Conservation (phyloP, 2,329 filamentous ascomycete species). For the Fusarium siculi region DNA sequence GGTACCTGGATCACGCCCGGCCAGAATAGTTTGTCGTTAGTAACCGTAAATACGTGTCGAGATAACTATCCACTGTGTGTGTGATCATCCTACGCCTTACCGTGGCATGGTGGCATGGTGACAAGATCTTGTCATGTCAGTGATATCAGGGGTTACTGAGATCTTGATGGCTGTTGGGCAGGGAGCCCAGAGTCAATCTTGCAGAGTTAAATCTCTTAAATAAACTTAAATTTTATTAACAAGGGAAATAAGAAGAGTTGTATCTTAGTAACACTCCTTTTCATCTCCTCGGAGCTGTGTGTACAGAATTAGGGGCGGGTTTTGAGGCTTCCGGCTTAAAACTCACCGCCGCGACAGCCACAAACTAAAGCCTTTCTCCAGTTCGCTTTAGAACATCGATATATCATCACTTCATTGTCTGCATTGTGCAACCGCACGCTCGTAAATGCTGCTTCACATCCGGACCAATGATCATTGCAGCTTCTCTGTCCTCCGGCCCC, state of each 20-base stretch:
- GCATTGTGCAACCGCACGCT: neutral
- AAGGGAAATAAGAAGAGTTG: neutral
- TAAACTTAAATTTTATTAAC: neutral
- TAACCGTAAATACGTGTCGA: neutral
- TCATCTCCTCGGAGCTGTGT: neutral
- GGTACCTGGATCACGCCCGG: constrained; percentile 19
- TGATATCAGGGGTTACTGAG: constrained; percentile 1
- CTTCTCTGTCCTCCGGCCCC: neutral
- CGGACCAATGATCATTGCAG: constrained; percentile 5
- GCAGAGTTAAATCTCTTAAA: neutral
- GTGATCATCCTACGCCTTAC: neutral
- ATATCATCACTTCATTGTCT: neutral
- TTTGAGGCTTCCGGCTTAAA: neutral
- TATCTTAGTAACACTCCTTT: neutral
- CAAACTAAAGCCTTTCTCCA: neutral
- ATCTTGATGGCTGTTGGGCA: neutral
- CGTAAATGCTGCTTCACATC: neutral
- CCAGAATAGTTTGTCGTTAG: neutral
- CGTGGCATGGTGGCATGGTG: neutral
- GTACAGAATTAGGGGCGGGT: neutral
- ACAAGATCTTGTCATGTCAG: constrained; percentile 4
- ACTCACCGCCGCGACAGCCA: neutral
- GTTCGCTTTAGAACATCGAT: neutral
- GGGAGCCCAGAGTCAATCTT: neutral
- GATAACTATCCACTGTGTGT: constrained; percentile 1